Evolutionary conservation across 441 rosid species (phyloP), one percentile per base, ranked within the genome.

Genomic region (Pelargonium fulgidum): DNA sequence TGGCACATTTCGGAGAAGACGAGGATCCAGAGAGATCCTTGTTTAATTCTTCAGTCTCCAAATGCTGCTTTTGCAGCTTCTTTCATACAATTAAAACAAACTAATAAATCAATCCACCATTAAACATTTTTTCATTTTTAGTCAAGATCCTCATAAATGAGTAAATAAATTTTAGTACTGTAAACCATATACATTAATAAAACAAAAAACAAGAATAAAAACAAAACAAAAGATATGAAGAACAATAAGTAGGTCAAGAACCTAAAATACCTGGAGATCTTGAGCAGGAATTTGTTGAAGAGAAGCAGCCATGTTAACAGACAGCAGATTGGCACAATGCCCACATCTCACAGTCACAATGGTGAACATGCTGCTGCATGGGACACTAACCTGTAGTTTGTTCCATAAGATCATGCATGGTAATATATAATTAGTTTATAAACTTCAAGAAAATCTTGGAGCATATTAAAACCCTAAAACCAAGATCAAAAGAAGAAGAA

Each of bases 341-440:
- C 99, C 99, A 73, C 97, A 93, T 80, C 97, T 83, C 19, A 93
- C 97, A 9, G 99, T 93, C 79, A 90, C 99, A 39, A 85, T 75
- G 71, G 81, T 85, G 81, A 70, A 78, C 83, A 88, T 45, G 73
- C 81, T 87, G 77, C 82, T 83, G 78, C 84, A 71, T 73, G 99
- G 99, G 61, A 93, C 99, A 78, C 84, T 88, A 24, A 93, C 99
- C 99, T 93, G 90, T 69, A 61, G 24, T 36, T 36, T 36, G 41
- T 36, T 36, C 41, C 41, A 36, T 36, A 36, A 36, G 41, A 36
- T 36, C 41, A 36, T 36, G 41, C 41, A 36, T 36, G 41, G 1
- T 36, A 36, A 7, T 36, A 36, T 5, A 36, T 36, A 7, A 36
- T 36, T 36, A 36, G 41, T 7, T 36, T 7, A 36, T 36, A 0